phyloP scores from a whole-genome alignment of 169 alveolate genomes.

The Cryptosporidium viatorum region DNA sequence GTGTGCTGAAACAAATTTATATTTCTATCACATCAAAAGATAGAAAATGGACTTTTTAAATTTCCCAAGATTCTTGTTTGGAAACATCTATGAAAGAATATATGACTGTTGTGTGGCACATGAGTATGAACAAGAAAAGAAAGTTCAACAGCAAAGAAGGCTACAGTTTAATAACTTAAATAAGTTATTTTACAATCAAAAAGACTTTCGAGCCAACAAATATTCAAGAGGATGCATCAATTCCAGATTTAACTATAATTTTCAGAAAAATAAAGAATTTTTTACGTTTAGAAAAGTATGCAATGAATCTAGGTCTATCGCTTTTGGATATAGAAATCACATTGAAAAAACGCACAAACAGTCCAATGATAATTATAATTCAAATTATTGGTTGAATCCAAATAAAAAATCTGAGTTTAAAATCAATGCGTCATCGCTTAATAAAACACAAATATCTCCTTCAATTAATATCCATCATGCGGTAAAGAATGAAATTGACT shows the following conservation, averaged over 20 bases:
- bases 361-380: not conserved
- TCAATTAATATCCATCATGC: not conserved
- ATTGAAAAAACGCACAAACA: not conserved
- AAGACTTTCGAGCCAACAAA: not conserved
- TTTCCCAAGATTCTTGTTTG: not conserved
- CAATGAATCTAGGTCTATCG: not conserved
- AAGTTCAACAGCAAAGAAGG: not conserved
- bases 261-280: not conserved
- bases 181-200: not conserved
- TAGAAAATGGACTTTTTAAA: not conserved
- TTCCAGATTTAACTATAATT: not conserved
- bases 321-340: not conserved
- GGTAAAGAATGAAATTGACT: not conserved
- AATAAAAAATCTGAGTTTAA: too few species aligned
- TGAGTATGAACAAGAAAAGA: not conserved
- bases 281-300: not conserved
- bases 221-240: not conserved
- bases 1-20: not conserved
- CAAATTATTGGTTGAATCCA: not conserved
- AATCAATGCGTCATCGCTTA: too few species aligned
- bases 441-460: not conserved
- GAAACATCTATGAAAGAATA: not conserved
- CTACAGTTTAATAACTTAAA: not conserved
- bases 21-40: not conserved
- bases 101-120: not conserved